These are phyloP conservation scores for Coemansia sp. DNA, from an alignment of 192 early-diverging fungal genomes.

Conservation along the genomic window DNA sequence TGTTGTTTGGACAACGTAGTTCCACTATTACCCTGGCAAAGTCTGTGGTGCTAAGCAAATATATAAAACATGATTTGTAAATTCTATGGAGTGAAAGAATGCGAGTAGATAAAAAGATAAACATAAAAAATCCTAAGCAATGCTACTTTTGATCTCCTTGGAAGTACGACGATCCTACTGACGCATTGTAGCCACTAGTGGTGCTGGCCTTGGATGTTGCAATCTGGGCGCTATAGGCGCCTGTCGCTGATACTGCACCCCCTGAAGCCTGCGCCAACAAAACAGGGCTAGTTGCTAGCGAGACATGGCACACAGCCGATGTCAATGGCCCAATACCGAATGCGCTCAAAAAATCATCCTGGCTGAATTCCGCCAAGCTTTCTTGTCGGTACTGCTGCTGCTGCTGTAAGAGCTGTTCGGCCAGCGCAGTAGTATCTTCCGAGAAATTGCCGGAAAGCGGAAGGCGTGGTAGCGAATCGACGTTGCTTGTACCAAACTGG, in stretches of 20 bases:
- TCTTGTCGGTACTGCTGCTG: neutral
- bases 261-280: neutral
- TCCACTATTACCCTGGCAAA: neutral
- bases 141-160: neutral
- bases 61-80: neutral
- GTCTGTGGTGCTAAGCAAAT: neutral
- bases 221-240: neutral
- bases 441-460: neutral
- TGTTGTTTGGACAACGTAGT: neutral
- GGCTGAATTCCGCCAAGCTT: neutral
- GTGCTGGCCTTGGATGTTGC: neutral
- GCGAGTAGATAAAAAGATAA: neutral
- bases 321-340: neutral
- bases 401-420: neutral
- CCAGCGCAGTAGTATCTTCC: neutral
- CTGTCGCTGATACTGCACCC: too few species aligned
- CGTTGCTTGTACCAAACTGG: neutral
- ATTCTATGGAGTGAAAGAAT: neutral
- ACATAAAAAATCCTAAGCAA: neutral
- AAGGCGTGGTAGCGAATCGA: neutral
- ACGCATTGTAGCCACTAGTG: neutral
- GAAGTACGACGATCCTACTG: neutral
- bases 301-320: neutral
- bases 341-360: slow-evolving; percentile 1
- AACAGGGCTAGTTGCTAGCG: neutral